phyloP scores from a whole-genome alignment of 169 alveolate species.

The Ichthyophthirius multifiliis region DNA sequence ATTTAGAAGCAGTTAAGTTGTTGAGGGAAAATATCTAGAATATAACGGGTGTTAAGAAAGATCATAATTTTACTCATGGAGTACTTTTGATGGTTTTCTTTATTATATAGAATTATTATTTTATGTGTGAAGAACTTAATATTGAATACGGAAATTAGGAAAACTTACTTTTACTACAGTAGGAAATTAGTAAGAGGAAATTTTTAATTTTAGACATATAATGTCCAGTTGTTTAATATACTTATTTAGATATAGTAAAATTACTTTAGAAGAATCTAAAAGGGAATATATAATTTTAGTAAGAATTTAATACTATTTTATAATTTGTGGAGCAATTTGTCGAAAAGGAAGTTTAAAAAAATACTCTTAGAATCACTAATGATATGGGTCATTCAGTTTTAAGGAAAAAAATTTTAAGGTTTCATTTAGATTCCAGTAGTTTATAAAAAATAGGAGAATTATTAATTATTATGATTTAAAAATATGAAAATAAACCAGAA shows the following conservation, averaged over 20 bases:
- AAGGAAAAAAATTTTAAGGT: not conserved
- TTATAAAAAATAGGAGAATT: not conserved
- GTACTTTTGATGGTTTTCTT: not conserved
- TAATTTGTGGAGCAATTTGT: no score
- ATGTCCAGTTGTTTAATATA: not conserved
- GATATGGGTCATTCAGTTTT: slow-evolving; percentile 12
- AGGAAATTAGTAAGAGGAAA: not conserved
- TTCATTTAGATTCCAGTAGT: no score
- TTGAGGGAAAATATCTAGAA: not conserved
- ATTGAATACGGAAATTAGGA: not conserved
- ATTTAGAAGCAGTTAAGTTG: not conserved
- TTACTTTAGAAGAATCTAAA: no score
- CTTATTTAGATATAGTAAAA: not conserved
- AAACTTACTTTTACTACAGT: not conserved
- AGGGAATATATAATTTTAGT: no score
- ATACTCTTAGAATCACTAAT: not conserved
- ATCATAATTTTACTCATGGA: not conserved
- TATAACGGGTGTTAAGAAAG: not conserved
- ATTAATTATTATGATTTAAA: not conserved
- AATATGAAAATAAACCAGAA: not conserved
- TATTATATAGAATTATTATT: not conserved
- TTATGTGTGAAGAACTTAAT: not conserved
- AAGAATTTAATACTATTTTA: no score
- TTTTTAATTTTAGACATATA: not conserved
- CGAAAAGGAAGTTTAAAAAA: not conserved